Conservation (phyloP, 805 yeast genomes). For the Scheffersomyces ergatensis region DNA sequence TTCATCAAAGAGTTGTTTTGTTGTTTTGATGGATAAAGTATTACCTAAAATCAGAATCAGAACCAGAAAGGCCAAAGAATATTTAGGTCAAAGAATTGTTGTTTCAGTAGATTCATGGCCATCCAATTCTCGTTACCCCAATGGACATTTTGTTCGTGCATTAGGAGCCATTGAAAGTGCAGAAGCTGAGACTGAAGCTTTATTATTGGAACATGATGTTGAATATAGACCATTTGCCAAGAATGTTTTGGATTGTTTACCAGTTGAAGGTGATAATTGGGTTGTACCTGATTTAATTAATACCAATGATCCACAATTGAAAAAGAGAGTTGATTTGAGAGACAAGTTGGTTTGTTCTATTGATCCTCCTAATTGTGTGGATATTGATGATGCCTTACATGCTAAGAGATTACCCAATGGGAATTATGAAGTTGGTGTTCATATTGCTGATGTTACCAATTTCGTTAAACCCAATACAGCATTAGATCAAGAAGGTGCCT, state of each 20-base stretch:
- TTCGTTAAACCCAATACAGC: conserved; percentile 93
- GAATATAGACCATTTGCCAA: conserved; percentile 95
- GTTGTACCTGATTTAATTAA: conserved; percentile 66
- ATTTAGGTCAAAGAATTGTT: conserved; percentile 87
- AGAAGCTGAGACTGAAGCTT: conserved; percentile 94
- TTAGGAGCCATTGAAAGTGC: conserved; percentile 89
- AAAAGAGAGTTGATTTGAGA: conserved; percentile 78
- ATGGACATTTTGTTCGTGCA: conserved; percentile 90
- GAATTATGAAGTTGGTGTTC: conserved; percentile 96
- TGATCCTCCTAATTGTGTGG: conserved; percentile 98
- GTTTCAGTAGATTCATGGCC: conserved; percentile 95
- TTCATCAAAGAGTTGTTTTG: conserved; percentile 76
- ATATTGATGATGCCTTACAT: conserved; percentile 94
- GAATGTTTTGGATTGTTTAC: conserved; percentile 87
- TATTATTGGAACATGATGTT: conserved; percentile 90
- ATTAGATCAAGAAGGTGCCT: conserved; percentile 91
- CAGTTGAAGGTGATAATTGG: conserved; percentile 93
- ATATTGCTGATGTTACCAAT: conserved; percentile 97
- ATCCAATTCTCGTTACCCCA: conserved; percentile 75
- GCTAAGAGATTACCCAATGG: conserved; percentile 86
- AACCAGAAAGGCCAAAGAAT: conserved; percentile 80
- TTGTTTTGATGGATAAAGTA: conserved; percentile 82
- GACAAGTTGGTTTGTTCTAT: conserved; percentile 90
- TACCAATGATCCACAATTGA: conserved; percentile 51
- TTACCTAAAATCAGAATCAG: conserved; percentile 84